Base-by-base conservation (phyloP, 805 yeast genomes). In the Brettanomyces custersianus region DNA sequence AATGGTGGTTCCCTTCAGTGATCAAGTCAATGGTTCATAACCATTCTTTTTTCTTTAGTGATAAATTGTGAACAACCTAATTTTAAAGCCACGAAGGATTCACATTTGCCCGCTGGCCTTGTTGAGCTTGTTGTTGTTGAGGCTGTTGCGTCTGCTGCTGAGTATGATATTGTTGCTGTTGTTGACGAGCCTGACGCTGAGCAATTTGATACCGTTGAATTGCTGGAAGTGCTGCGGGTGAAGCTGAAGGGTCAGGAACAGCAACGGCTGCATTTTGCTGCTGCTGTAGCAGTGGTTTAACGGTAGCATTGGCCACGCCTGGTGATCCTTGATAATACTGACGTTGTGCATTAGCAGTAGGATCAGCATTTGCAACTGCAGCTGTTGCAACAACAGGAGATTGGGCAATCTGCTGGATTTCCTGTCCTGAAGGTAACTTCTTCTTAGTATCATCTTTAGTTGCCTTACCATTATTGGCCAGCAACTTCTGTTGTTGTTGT, bases 271-370 rank as follows among this genome's bases (percentile, higher is more conserved):
- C 52, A 24, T 49, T 49, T 40, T 53, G 58, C 26, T 46, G 30
- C 34, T 54, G 57, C 42, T 55, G 60, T 40, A 55, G 35, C 12
- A 55, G 39, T 13, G 60, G 60, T 34, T 52, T 52, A 26, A 52
- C 47, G 16, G 34, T 26, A 25, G 20, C 30, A 17, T 18, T 17
- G 10, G 2, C 13, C 25, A n/a, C 11, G 20, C 12, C 26, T 5
- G 34, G 28, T 9, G 31, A 29, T 13, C 26, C 30, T 20, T 34
- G 30, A 25, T 19, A 27, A 19, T 34, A 20, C 31, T 20, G 27
- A 18, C 29, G 31, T 16, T 34, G 29, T n/a, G n/a, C n/a, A n/a
- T n/a, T n/a, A n/a, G n/a, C n/a, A n/a, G n/a, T n/a, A n/a, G n/a
- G n/a, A n/a, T n/a, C n/a, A n/a, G n/a, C n/a, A n/a, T n/a, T n/a